These are phyloP conservation scores for Ophiostoma pallidulum DNA, from an alignment of 2,329 filamentous ascomycete genomes.

Conservation along the genomic window DNA sequence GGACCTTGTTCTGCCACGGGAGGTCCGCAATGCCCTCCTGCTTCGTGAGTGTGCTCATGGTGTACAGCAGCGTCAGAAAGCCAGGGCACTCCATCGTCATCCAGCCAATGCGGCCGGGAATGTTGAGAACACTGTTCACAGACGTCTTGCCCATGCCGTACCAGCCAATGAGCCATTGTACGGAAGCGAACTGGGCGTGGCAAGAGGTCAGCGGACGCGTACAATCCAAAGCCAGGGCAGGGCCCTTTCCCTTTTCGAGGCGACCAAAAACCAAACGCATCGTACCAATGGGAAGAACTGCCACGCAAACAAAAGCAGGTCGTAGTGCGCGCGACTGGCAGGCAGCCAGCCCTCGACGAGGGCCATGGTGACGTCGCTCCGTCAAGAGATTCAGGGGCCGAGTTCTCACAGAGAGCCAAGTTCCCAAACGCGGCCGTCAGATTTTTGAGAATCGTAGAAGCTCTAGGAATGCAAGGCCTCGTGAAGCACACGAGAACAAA, in stretches of 20 bases:
- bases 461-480: too few species aligned
- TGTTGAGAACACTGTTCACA: slow-evolving; percentile 60
- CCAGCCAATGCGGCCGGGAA: slow-evolving; percentile 87
- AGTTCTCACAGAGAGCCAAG: too few species aligned
- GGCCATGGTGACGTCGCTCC: too few species aligned
- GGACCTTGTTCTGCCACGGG: slow-evolving; percentile 69
- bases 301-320: slow-evolving; percentile 42
- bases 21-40: slow-evolving; percentile 48
- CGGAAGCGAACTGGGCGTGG: slow-evolving; percentile 49
- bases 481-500: too few species aligned
- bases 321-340: slow-evolving; percentile 48
- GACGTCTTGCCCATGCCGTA: slow-evolving; percentile 94
- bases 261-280: background rate
- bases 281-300: slow-evolving; percentile 46
- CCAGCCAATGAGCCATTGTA: slow-evolving; percentile 70
- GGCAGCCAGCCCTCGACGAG: slow-evolving; percentile 47
- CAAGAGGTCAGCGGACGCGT: background rate
- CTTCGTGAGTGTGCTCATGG: slow-evolving; percentile 58
- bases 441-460: too few species aligned
- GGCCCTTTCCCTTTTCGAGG: too few species aligned
- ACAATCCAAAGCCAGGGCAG: too few species aligned
- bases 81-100: slow-evolving; percentile 78
- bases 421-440: too few species aligned
- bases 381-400: too few species aligned
- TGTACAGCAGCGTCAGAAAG: slow-evolving; percentile 68